Evolutionary conservation across 2,329 filamentous ascomycete genomes (phyloP).

Genomic region (Catunica adiposa): DNA sequence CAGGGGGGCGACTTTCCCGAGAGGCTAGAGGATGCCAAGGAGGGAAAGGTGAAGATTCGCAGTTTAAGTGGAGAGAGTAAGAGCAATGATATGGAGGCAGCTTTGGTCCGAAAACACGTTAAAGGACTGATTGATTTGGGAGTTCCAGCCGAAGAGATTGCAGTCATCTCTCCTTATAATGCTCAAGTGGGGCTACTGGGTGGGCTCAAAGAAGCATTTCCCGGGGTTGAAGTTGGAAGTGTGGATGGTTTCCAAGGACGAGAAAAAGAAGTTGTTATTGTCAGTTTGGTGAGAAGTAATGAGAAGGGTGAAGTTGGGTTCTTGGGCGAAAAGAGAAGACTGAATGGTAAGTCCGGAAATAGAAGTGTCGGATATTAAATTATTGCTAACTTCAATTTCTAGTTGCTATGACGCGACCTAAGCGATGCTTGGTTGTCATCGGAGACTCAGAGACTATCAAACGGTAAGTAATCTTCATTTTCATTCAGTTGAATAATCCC

Average conservation of each 20-base stretch:
- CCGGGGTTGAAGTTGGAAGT: constrained; percentile 82
- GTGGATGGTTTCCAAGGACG: constrained; percentile 95
- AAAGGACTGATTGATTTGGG: constrained; percentile 60
- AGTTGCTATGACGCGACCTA: constrained; percentile 96
- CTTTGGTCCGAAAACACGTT: constrained; percentile 65
- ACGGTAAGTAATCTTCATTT: constrained; percentile 40
- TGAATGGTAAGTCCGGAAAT: constrained; percentile 60
- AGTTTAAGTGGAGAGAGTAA: constrained; percentile 48
- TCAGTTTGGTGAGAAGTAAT: constrained; percentile 91
- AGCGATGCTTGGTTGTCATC: constrained; percentile 75
- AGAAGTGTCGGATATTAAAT: background rate
- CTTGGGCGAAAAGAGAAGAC: constrained; percentile 70
- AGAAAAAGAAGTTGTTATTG: constrained; percentile 88
- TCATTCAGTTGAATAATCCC: background rate
- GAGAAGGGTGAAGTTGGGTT: constrained; percentile 77
- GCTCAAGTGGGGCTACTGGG: constrained; percentile 74
- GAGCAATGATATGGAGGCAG: constrained; percentile 81
- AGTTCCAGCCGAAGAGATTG: constrained; percentile 68
- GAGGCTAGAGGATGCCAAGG: constrained; percentile 56
- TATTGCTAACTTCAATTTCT: constrained; percentile 23
- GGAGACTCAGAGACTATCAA: constrained; percentile 89
- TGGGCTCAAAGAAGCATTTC: constrained; percentile 63
- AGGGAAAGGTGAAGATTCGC: constrained; percentile 29
- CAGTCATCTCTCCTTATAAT: constrained; percentile 91
- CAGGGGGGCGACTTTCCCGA: constrained; percentile 88